Evolutionary conservation across 768 basidiomycete genomes (phyloP).

Genomic region (Clavaria fumosa): DNA sequence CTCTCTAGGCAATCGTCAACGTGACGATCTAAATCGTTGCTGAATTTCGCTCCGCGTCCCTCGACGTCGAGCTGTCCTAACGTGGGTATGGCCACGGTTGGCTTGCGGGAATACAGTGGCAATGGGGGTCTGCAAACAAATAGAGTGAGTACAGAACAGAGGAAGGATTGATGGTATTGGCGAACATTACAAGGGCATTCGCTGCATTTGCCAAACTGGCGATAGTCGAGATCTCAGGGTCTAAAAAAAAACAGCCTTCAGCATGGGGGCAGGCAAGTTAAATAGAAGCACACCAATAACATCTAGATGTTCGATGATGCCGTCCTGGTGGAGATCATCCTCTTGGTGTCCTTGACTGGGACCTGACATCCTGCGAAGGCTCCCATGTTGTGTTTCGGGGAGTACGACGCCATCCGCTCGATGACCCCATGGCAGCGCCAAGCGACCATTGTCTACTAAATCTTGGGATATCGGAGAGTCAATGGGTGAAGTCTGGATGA

Average conservation of each 20-base stretch:
- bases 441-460: slow-evolving; percentile 13
- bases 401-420: slow-evolving; percentile 27
- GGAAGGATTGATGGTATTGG: neutral
- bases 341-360: slow-evolving; percentile 5
- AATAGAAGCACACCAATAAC: slow-evolving; percentile 39
- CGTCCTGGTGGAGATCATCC: slow-evolving; percentile 45
- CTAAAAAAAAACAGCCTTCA: slow-evolving; percentile 19
- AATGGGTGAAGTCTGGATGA: no score
- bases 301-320: slow-evolving; percentile 74
- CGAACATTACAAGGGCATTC: slow-evolving; percentile 59
- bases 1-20: slow-evolving; percentile 61
- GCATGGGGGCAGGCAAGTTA: neutral
- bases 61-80: slow-evolving; percentile 18
- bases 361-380: slow-evolving; percentile 25
- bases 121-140: slow-evolving; percentile 48
- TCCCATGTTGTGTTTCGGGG: slow-evolving; percentile 22
- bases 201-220: slow-evolving; percentile 67
- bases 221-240: slow-evolving; percentile 61
- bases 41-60: slow-evolving; percentile 17
- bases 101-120: slow-evolving; percentile 54
- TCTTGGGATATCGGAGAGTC: neutral
- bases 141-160: no score
- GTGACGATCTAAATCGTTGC: slow-evolving; percentile 52
- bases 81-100: slow-evolving; percentile 42
- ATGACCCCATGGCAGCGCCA: slow-evolving; percentile 26